A percentile compares a stretch with the other conserved stretches of the same genome.
Conservation (phyloP, 148 eudicot genomes). For the Agrostemma githago region DNA sequence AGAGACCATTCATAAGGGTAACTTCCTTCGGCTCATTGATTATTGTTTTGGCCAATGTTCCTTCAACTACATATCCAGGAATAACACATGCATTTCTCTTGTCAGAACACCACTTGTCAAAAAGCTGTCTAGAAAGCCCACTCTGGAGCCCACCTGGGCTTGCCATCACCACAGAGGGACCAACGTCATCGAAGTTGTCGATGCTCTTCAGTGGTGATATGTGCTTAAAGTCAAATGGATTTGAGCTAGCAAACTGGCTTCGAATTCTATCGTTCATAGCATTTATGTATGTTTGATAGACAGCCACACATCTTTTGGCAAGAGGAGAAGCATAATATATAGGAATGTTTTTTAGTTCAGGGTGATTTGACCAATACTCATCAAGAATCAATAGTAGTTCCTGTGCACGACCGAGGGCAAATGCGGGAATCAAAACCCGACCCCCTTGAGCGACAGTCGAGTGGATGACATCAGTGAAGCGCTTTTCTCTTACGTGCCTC, state of each 20-base stretch:
- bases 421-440: slow-evolving; percentile 92
- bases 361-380: slow-evolving; percentile 94
- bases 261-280: slow-evolving; percentile 92
- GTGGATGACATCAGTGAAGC: slow-evolving; percentile 87
- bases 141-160: slow-evolving; percentile 88
- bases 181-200: slow-evolving; percentile 71
- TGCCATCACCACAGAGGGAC: slow-evolving; percentile 95
- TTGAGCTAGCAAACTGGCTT: slow-evolving; percentile 73
- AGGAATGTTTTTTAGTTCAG: slow-evolving; percentile 77
- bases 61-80: slow-evolving; percentile 93
- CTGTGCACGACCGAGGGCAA: slow-evolving; percentile 97
- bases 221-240: slow-evolving; percentile 90
- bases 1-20: slow-evolving; percentile 73
- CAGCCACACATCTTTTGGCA: slow-evolving; percentile 90
- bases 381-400: slow-evolving; percentile 89
- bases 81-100: slow-evolving; percentile 85
- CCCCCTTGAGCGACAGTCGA: slow-evolving; percentile 81
- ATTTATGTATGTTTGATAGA: slow-evolving; percentile 91
- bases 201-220: slow-evolving; percentile 72
- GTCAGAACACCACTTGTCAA: slow-evolving; percentile 88
- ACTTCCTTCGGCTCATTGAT: slow-evolving; percentile 91
- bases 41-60: slow-evolving; percentile 82
- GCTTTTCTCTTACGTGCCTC: slow-evolving; percentile 75
- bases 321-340: slow-evolving; percentile 96
- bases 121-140: slow-evolving; percentile 87